Base-by-base conservation (phyloP, 495 filamentous ascomycete genomes). In the Podospora fimiseda region DNA sequence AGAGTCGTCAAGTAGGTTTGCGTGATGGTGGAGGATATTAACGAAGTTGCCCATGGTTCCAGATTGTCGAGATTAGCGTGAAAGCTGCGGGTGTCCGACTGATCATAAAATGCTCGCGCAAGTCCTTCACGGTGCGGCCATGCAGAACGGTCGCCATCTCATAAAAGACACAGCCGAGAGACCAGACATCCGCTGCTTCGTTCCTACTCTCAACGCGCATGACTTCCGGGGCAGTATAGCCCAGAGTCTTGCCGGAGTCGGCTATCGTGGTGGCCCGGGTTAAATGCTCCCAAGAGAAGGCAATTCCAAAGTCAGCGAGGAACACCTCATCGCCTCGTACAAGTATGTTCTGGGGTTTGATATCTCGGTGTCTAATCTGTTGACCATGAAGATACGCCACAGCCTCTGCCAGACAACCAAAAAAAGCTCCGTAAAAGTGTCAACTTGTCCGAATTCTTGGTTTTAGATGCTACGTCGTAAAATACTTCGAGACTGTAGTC, bases 261-360 rank as follows among this genome's bases (percentile, higher is more conserved):
- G 36, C 59, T 30, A 14, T 54, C 48, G 64, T 64, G 3, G 62
- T 68, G 44, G 59, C 61, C 11, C 27, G 13, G 16, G 24, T 37
- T 18, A 48, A 39, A 21, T 52, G 52, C 18, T 47, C 57, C 50
- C 63, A 71, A 52, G 68, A 67, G 38, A 47, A 49, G 9, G 70
- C 60, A 7, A 65, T 60, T 2, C 73, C 70, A 58, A 76, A 76
- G 50, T 76, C 73, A 16, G 73, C 58, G 9, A 75, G 53, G 16
- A 63, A 61, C 15, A 76, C 58, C 7, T 46, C 53, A 8, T 50
- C 57, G 24, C 45, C 43, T 18, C 72, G 60, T 13, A 76, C 51
- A 14, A 75, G 58, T 14, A 76, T 70, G 43, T 76, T 74, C 41
- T 61, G 50, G 2, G 73, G 73, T 53, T 76, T 76, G 50, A 76